Base-by-base conservation (phyloP, 192 early-diverging fungal genomes). In the Nowakowskiella sp. region DNA sequence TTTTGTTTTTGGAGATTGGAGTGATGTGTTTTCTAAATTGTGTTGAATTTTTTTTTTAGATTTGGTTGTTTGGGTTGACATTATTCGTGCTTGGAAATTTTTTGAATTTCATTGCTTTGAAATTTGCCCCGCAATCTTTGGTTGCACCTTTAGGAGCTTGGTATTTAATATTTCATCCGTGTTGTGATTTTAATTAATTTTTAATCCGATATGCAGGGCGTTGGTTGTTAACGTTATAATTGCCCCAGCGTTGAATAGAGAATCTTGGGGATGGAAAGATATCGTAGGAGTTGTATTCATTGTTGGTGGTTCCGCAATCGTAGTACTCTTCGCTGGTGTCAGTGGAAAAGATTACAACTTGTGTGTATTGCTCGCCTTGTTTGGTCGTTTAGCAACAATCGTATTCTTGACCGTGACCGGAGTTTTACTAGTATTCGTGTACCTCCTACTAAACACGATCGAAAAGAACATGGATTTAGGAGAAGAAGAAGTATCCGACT, bases 41-140 rank as follows among this genome's bases (percentile, higher is more conserved):
- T 55, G 24, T 64, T 64, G 27, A 60, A 61, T 70, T 9, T 70
- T 66, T 13, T 58, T 60, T 54, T 60, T 64, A 65, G 60, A 60
- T 71, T 16, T 89, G 87, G 87, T 57, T 75, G 3, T 50, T 83
- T 6, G 87, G 87, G 5, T 57, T 89, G n/a, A 42, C 74, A 1
- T 69, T 89, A 3, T 89, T 86, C 57, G 70, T 81, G 23, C 51
- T 86, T 28, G 85, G 84, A 30, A 89, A 85, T 58, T 63, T 86
- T 16, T 55, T 80, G 50, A 81, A 83, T 57, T 86, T 89, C 51
- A 57, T 81, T 19, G 87, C 87, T 0, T 56, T 89, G 42, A 79
- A 86, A 49, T 90, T 86, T 65, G 87, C 87, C 8, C 80, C 87
- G 0, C 87, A 90, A 65, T 90, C 87, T 4, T 59, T 90, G 28